Percentiles rank a stretch among this genome's conserved stretches.
phyloP scores from a whole-genome alignment of 768 basidiomycete species.

The Amylocystis lapponica region DNA sequence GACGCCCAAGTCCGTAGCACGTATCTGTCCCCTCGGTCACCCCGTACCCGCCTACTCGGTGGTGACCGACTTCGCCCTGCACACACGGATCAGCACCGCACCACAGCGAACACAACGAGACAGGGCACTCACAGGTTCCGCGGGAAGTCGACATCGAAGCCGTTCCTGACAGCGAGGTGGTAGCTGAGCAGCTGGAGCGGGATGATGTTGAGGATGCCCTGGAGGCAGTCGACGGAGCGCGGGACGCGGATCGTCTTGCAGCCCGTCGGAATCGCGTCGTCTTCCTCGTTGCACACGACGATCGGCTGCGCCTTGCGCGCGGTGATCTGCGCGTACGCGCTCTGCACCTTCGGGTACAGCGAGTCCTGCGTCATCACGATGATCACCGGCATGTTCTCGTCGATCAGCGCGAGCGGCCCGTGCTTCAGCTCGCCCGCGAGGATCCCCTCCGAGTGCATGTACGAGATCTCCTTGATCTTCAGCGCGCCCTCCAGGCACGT shows the following conservation, averaged over 20 bases:
- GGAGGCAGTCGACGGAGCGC: conserved; percentile 88
- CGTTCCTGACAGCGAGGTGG: conserved; percentile 92
- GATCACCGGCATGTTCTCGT: conserved; percentile 98
- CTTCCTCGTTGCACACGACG: conserved; percentile 92
- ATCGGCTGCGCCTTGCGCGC: conserved; percentile 95
- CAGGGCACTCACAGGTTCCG: conserved; percentile 72
- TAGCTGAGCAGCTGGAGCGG: conserved; percentile 95
- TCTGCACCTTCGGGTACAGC: conserved; percentile 96
- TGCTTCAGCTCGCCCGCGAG: conserved; percentile 99
- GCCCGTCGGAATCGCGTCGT: conserved; percentile 66
- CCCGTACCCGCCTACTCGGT: conserved; percentile 20
- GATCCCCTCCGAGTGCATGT: conserved; percentile 86
- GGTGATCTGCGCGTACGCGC: conserved; percentile 93
- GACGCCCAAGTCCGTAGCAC: background rate
- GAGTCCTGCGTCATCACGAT: conserved; percentile 99
- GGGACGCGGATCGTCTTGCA: conserved; percentile 92
- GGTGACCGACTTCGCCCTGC: conserved; percentile 30
- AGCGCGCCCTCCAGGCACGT: conserved; percentile 97
- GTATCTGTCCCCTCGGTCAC: background rate
- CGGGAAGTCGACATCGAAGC: conserved; percentile 98
- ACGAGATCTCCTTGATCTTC: conserved; percentile 99
- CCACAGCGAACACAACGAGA: background rate
- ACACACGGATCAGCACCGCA: background rate
- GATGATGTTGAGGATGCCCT: conserved; percentile 94
- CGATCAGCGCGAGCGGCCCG: conserved; percentile 94